phyloP scores from a whole-genome alignment of 2,329 filamentous ascomycete genomes.

The Purpureocillium takamizusanense region DNA sequence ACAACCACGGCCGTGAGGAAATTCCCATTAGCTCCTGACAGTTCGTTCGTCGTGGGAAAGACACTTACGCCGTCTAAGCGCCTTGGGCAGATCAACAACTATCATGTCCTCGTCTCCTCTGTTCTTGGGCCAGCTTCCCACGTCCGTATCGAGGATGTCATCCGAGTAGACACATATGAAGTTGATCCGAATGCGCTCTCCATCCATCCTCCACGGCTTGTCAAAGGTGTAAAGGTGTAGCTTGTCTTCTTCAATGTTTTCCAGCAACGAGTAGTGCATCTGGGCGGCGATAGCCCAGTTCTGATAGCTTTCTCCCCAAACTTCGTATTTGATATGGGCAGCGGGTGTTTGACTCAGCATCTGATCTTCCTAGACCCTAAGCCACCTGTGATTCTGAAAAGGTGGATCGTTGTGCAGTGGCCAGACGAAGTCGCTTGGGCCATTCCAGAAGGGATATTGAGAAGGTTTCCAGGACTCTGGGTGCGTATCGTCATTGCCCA shows the following conservation, averaged over 20 bases:
- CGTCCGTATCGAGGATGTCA: neutral
- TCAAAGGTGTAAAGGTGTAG: neutral
- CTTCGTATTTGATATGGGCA: neutral
- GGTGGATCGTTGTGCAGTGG: neutral
- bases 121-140: neutral
- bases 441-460: neutral
- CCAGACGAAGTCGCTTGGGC: neutral
- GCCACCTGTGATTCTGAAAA: neutral
- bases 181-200: slow-evolving; percentile 1
- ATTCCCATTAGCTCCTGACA: no score
- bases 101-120: slow-evolving; percentile 1
- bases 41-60: no score
- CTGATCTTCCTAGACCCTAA: neutral
- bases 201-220: neutral
- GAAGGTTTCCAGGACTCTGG: neutral
- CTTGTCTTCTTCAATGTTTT: neutral
- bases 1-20: no score
- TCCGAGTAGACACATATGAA: slow-evolving; percentile 1
- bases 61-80: neutral
- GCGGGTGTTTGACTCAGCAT: neutral
- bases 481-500: neutral
- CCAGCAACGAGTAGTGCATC: slow-evolving; percentile 1
- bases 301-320: neutral
- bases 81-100: slow-evolving; percentile 1
- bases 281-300: slow-evolving; percentile 1